Percentiles rank a stretch among this genome's conserved stretches.
Evolutionary conservation across 2,329 filamentous ascomycete species (phyloP).

Genomic region (Diaporthe ampelina): DNA sequence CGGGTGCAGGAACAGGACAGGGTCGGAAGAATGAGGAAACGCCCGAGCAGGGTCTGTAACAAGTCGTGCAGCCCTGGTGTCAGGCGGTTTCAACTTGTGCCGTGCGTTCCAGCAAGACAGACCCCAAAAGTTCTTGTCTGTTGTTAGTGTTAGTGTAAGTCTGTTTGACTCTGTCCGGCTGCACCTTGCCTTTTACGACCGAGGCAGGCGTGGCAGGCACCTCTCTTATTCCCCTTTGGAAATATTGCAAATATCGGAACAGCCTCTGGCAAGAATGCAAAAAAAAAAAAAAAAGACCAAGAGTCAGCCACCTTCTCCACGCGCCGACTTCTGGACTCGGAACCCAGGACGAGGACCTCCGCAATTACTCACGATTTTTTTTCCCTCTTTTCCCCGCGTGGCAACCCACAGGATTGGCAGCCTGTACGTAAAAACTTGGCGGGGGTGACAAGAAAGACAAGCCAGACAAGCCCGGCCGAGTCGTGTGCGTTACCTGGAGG

Average conservation of each 20-base stretch:
- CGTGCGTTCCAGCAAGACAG: constrained; percentile 32
- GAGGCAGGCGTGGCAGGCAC: constrained; percentile 2
- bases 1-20: constrained; percentile 11
- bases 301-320: constrained; percentile 20
- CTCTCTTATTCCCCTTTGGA: constrained; percentile 23
- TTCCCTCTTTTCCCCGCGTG: constrained; percentile 27
- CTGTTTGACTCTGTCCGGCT: too few species aligned
- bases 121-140: constrained; percentile 12
- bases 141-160: too few species aligned
- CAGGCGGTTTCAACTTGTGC: constrained; percentile 37
- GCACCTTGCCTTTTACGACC: neutral
- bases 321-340: neutral
- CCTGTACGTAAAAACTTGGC: constrained; percentile 28
- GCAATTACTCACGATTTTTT: constrained; percentile 28
- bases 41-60: constrained; percentile 33
- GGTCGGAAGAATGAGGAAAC: constrained; percentile 34
- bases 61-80: constrained; percentile 24
- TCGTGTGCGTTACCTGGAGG: constrained; percentile 10
- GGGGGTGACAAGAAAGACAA: constrained; percentile 15
- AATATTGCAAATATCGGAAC: neutral
- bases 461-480: constrained; percentile 13
- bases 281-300: neutral
- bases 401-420: constrained; percentile 13
- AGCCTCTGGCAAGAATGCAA: constrained; percentile 24
- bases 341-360: constrained; percentile 14